Evolutionary conservation across 2,329 filamentous ascomycete genomes (phyloP), one percentile per base, ranked within the genome.

Genomic region (Didymella glomerata): DNA sequence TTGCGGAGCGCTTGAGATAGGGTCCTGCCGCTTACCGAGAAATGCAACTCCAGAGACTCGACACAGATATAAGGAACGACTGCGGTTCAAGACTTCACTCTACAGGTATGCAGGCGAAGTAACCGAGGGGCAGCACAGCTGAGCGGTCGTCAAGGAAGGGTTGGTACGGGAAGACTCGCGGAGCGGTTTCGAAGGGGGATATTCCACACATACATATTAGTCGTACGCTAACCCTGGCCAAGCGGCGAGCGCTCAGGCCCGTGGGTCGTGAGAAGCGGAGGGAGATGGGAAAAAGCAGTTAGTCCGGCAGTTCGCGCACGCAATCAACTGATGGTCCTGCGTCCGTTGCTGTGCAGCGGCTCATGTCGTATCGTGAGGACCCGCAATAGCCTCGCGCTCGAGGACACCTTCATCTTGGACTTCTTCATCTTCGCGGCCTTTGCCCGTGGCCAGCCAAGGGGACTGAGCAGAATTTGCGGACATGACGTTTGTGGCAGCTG

Each of bases 11-110:
- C 60, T 59, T 48, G 56, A 49, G 62, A 61, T 52, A 44, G 57
- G 62, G 57, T 56, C 40, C 59, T 64, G 69, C 67, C 65, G 73
- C 72, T 75, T 75, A 75, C 72, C 72, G 69, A 72, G 68, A 66
- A 64, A 62, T 53, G 65, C 53, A 50, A 60, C 41, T 50, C 50
- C 46, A 59, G n/a, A 14, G 40, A 48, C 24, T 54, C 49, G 46
- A 54, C 49, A 41, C 46, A 45, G 36, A 22, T 63, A 57, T 60
- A 77, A 75, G 72, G 73, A 77, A 65, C 65, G 74, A 70, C 71
- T 65, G 68, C 60, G 64, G 65, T 68, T 62, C 24, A 34, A 46
- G n/a, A 30, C 46, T 48, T 55, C 68, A 68, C 63, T 66, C 65
- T 53, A 67, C 68, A 72, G 65, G 56, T 63, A 68, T 63, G 58